Conservation (phyloP, 2,329 filamentous ascomycete genomes). For the Colletotrichum sp. region DNA sequence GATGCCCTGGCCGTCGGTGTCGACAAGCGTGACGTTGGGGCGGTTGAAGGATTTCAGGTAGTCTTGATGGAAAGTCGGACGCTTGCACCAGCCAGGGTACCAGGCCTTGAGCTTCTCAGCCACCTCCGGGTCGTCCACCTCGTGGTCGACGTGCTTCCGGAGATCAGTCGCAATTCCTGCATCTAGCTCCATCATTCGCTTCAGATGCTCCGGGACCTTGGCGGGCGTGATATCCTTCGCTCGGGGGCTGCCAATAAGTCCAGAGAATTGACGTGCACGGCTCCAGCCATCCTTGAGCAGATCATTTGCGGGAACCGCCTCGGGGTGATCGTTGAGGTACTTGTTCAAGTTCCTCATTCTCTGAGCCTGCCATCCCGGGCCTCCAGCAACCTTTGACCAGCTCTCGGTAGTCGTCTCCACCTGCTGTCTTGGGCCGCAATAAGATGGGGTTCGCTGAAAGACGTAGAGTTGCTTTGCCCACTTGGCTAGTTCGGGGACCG, state of each 20-base stretch:
- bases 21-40: constrained; percentile 61
- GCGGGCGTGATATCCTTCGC: constrained; percentile 11
- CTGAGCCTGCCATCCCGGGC: constrained; percentile 47
- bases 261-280: neutral
- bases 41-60: constrained; percentile 65
- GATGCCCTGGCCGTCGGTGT: constrained; percentile 61
- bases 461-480: constrained; percentile 56
- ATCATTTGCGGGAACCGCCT: constrained; percentile 31
- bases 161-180: constrained; percentile 42
- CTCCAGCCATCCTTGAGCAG: constrained; percentile 56
- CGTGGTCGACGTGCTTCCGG: constrained; percentile 47
- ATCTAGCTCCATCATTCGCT: constrained; percentile 43
- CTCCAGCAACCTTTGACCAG: constrained; percentile 35
- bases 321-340: neutral
- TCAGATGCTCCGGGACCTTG: constrained; percentile 34
- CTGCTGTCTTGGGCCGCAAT: constrained; percentile 40
- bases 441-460: constrained; percentile 58
- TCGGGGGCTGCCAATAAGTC: neutral
- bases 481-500: constrained; percentile 47
- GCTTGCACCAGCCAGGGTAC: constrained; percentile 68
- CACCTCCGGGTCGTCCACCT: constrained; percentile 54
- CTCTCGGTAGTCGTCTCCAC: constrained; percentile 38
- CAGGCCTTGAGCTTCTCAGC: constrained; percentile 60
- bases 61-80: constrained; percentile 64
- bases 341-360: neutral